Percentiles rank a stretch among this genome's conserved stretches.
phyloP scores from a whole-genome alignment of 495 filamentous ascomycete genomes.

The Aspergillus haitiensis region DNA sequence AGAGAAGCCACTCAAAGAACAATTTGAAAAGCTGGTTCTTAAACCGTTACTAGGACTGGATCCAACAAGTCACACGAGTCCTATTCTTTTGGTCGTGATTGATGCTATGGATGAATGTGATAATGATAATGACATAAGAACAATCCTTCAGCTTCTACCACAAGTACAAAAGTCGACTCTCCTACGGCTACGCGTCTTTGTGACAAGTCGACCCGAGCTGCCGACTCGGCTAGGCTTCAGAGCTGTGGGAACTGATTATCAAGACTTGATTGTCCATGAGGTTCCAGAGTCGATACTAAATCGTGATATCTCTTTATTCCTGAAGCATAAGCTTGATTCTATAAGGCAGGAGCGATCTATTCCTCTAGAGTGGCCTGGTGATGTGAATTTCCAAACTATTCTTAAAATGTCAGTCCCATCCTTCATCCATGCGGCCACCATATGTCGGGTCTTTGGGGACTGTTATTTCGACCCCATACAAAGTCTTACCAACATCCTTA shows the following conservation, averaged over 20 bases:
- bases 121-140: constrained; percentile 36
- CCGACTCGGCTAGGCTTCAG: constrained; percentile 40
- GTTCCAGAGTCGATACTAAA: constrained; percentile 22
- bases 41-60: constrained; percentile 29
- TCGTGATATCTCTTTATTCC: constrained; percentile 30
- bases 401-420: constrained; percentile 27
- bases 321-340: constrained; percentile 22
- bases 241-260: constrained; percentile 12
- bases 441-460: constrained; percentile 31
- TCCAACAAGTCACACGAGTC: neutral
- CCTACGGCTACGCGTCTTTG: constrained; percentile 27
- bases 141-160: constrained; percentile 41
- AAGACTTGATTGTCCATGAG: constrained; percentile 14
- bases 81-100: constrained; percentile 37
- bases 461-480: constrained; percentile 15
- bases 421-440: constrained; percentile 39
- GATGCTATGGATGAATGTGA: constrained; percentile 58
- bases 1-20: constrained; percentile 36
- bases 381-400: constrained; percentile 17
- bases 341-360: constrained; percentile 21
- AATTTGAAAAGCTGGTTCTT: constrained; percentile 50
- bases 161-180: constrained; percentile 4
- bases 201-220: constrained; percentile 48
- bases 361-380: constrained; percentile 44
- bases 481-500: constrained; percentile 21